Evolutionary conservation across 352 stramenopile species (phyloP), one percentile per base, ranked within the genome.

Genomic region (Phytophthora pseudosyringae): DNA sequence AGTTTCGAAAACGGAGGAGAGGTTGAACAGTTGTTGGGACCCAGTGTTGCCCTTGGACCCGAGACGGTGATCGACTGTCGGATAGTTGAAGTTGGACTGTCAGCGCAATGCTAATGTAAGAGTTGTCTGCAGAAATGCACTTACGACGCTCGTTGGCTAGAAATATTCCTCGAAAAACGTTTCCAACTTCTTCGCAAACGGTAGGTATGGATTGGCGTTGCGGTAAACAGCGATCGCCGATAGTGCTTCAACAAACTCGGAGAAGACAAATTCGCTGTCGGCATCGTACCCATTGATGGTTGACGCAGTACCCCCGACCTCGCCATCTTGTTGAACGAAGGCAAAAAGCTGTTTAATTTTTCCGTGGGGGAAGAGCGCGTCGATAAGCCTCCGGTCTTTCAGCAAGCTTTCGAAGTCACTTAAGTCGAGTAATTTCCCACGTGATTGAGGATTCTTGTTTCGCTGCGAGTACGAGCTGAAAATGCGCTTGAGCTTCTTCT

Each of bases 1-100:
- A 94, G 85, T 60, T 95, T 93, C 68, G 81, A 91, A 67, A 78
- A 94, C 60, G 80, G 78, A 36, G 85, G 85, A 6, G 87, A 94
- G 25, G 73, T 94, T 16, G 87, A 95, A 63, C 54, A 71, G 25
- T 75, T 75, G 54, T 50, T 95, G n/a, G 62, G 72, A 1, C 55
- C 63, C 0, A 77, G 69, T 1, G 71, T 94, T 3, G 45, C 25
- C 0, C 68, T 95, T 5, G 75, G 71, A 26, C 73, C 78, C 1
- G 87, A 95, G 56, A 87, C 81, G 3, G 58, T 86, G 4, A 80
- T 95, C 10, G 87, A 95, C 59, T 95, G 87, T 64, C 81, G 81
- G 12, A 91, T 94, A 41, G 75, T 93, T 28, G 87, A 95, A 77
- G 85, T 95, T 1, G 87, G 83, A 0, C 64, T 89, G 0, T 80